Percentiles rank a stretch among this genome's conserved stretches.
Conservation (phyloP, 2,329 filamentous ascomycete genomes). For the Arthrinium puccinioides region DNA sequence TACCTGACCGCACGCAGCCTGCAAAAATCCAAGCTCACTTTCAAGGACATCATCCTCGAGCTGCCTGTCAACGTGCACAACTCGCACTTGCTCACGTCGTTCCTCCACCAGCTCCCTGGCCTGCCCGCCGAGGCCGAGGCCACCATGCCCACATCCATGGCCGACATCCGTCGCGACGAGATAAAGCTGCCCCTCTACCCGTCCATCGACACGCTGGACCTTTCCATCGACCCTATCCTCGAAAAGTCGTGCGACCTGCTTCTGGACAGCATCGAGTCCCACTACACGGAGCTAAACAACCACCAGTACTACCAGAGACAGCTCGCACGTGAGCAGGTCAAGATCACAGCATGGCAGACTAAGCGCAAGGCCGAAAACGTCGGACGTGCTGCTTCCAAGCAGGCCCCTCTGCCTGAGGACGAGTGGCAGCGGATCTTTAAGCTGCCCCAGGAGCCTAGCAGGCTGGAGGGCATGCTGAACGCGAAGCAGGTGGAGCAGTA, state of each 20-base stretch:
- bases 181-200: conserved; percentile 65
- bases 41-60: conserved; percentile 90
- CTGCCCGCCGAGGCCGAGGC: conserved; percentile 59
- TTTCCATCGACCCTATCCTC: conserved; percentile 93
- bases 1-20: conserved; percentile 49
- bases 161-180: conserved; percentile 65
- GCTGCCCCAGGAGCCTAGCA: conserved; percentile 87
- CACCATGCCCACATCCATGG: conserved; percentile 69
- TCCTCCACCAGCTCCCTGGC: conserved; percentile 83
- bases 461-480: conserved; percentile 90
- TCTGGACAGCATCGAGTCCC: conserved; percentile 91
- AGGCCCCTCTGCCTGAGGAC: conserved; percentile 82
- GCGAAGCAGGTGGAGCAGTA: conserved; percentile 97
- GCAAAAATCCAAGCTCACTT: conserved; percentile 87
- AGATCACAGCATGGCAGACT: conserved; percentile 92
- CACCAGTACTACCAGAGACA: conserved; percentile 95
- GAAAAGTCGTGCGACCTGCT: conserved; percentile 97
- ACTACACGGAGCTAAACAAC: conserved; percentile 99
- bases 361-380: conserved; percentile 97
- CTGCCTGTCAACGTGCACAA: conserved; percentile 88
- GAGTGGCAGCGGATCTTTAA: conserved; percentile 99
- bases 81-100: conserved; percentile 92
- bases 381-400: conserved; percentile 76
- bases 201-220: conserved; percentile 82
- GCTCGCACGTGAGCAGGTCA: conserved; percentile 86